A percentile compares a stretch with the other conserved stretches of the same genome.
Evolutionary conservation across 371 early-diverging fungal genomes (phyloP).

Genomic region (Choanephora cucurbitarum): DNA sequence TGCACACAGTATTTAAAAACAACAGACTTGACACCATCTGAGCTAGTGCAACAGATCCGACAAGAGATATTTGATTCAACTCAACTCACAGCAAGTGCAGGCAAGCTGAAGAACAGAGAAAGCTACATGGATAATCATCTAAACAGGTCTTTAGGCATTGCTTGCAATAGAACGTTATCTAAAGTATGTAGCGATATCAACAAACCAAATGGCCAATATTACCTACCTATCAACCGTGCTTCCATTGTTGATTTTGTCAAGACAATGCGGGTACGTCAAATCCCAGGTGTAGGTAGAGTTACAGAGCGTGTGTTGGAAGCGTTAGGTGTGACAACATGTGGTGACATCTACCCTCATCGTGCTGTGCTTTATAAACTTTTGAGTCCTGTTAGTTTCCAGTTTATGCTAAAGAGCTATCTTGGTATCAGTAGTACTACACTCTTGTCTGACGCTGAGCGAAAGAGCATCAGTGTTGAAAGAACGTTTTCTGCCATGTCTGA

Average conservation of each 20-base stretch:
- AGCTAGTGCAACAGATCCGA: slow-evolving; percentile 57
- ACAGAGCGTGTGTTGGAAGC: slow-evolving; percentile 48
- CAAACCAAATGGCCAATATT: slow-evolving; percentile 70
- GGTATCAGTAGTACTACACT: slow-evolving; percentile 41
- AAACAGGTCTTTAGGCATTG: slow-evolving; percentile 43
- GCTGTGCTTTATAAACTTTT: slow-evolving; percentile 45
- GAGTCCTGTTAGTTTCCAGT: slow-evolving; percentile 44
- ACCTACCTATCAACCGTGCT: slow-evolving; percentile 34
- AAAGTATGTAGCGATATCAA: slow-evolving; percentile 65
- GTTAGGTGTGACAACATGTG: slow-evolving; percentile 36
- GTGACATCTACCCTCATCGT: slow-evolving; percentile 41
- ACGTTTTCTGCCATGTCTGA: slow-evolving; percentile 42
- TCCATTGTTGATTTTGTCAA: slow-evolving; percentile 33
- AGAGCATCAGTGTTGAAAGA: slow-evolving; percentile 49
- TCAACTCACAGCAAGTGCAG: slow-evolving; percentile 65
- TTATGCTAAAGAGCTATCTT: slow-evolving; percentile 35
- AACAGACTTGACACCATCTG: slow-evolving; percentile 46
- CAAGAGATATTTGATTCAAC: slow-evolving; percentile 56
- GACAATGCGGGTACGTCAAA: slow-evolving; percentile 35
- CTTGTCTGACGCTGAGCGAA: slow-evolving; percentile 26
- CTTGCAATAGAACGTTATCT: slow-evolving; percentile 59
- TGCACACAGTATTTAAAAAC: slow-evolving; percentile 44
- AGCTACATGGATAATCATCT: not conserved
- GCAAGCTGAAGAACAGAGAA: slow-evolving; percentile 11
- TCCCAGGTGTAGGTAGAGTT: slow-evolving; percentile 52